Conservation (phyloP, 2,329 filamentous ascomycete genomes). For the Aspergillus novofumigatus region DNA sequence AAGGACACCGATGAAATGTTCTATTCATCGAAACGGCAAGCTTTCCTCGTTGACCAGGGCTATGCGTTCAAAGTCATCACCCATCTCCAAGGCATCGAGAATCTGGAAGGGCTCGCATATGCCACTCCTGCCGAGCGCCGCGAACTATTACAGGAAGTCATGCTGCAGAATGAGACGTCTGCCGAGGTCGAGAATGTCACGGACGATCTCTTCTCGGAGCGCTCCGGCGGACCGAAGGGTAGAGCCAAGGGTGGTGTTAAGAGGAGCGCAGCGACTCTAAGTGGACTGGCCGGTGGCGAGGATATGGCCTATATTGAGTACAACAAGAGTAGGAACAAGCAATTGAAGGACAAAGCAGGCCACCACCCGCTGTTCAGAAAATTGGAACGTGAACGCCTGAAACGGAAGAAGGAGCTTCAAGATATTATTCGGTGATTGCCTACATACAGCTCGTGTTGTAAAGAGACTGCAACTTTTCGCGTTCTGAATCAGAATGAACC, state of each 20-base stretch:
- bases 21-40: constrained; percentile 93
- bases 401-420: constrained; percentile 48
- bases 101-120: constrained; percentile 75
- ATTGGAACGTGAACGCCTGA: constrained; percentile 58
- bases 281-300: constrained; percentile 82
- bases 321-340: constrained; percentile 68
- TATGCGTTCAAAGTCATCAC: constrained; percentile 99
- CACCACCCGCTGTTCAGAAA: constrained; percentile 64
- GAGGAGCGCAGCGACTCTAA: constrained; percentile 78
- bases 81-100: constrained; percentile 84
- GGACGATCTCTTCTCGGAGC: constrained; percentile 63
- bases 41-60: constrained; percentile 94
- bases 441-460: background rate
- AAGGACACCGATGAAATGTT: constrained; percentile 98
- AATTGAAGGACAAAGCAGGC: constrained; percentile 59
- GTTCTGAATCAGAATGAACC: background rate
- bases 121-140: constrained; percentile 73
- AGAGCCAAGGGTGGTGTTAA: constrained; percentile 59
- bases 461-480: background rate
- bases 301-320: constrained; percentile 96
- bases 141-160: constrained; percentile 81
- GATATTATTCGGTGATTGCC: constrained; percentile 16
- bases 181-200: constrained; percentile 66
- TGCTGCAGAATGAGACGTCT: constrained; percentile 78
- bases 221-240: constrained; percentile 41